Base-by-base conservation (phyloP, 306 rosid species). In the Vigna trinervia region DNA sequence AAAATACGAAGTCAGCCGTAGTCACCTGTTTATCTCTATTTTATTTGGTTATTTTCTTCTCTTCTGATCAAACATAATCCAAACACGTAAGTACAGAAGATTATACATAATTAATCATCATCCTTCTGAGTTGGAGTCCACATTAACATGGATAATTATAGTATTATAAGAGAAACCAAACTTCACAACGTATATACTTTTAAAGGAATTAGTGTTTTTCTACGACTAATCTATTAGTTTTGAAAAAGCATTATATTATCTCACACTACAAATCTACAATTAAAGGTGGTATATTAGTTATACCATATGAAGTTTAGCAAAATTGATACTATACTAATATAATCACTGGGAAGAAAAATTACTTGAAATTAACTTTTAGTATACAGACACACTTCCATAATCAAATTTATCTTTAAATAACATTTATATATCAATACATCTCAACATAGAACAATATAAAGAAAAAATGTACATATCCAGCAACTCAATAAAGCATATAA, bases 81-180 rank as follows among this genome's bases (percentile, higher is more conserved):
- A 4, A 48, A 23, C 30, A 81, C 84, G 81, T 56, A 64, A 80
- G 26, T 52, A 20, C 43, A 20, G 41, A 36, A 36, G 15, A 46
- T 50, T 53, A 11, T 26, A 36, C 48, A 17, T 7, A 5, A 36
- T 36, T 36, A 23, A 12, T 58, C 12, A 58, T 1, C 22, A n/a
- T 20, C 7, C 56, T 12, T 75, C 67, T 50, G 64, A 81, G 66
- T 61, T 69, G 73, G 50, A 17, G 14, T 74, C 76, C 80, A 66
- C 80, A 50, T 57, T 34, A 39, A 34, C 79, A 12, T 32, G 5
- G 20, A 60, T 34, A 34, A 48, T 45, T 74, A 43, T 13, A 10
- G 51, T 15, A 22, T 4, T 46, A 28, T 28, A 12, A 15, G 19
- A 60, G 15, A 71, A 61, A 32, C 32, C 52, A 46, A 70, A 69